phyloP scores from a whole-genome alignment of 306 rosid genomes.

The Lotus japonicus region DNA sequence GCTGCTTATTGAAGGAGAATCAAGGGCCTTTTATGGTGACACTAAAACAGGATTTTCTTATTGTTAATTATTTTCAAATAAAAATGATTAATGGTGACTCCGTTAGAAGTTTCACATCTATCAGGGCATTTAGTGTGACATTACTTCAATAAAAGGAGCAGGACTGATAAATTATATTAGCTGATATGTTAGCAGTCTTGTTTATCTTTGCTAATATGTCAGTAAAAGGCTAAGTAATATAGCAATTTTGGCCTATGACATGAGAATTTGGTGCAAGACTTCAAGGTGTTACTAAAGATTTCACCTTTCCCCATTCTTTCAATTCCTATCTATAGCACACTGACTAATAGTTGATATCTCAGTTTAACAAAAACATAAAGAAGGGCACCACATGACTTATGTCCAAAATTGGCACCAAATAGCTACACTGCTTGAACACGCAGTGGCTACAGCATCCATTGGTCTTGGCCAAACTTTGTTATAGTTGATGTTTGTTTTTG shows the following conservation, averaged over 20 bases:
- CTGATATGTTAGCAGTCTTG: too few species aligned
- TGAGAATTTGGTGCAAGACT: background rate
- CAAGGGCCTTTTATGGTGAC: too few species aligned
- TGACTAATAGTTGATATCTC: background rate
- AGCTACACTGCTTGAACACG: conserved; percentile 4
- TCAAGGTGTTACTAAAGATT: background rate
- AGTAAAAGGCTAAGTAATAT: background rate
- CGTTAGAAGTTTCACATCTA: background rate
- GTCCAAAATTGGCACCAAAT: background rate
- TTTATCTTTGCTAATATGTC: background rate
- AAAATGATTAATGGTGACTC: background rate
- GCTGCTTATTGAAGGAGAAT: too few species aligned
- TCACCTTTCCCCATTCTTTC: background rate
- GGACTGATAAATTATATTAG: background rate
- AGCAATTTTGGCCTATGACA: background rate
- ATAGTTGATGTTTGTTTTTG: background rate
- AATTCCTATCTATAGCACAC: background rate
- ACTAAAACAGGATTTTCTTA: background rate
- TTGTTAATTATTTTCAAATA: background rate
- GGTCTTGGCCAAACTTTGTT: background rate
- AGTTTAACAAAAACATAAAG: background rate
- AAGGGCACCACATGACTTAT: background rate
- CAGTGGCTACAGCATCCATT: background rate
- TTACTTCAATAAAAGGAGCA: background rate
- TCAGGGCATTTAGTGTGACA: background rate